Base-by-base conservation (phyloP, 1,284 basidiomycete species). In the Bjerkandera adusta region DNA sequence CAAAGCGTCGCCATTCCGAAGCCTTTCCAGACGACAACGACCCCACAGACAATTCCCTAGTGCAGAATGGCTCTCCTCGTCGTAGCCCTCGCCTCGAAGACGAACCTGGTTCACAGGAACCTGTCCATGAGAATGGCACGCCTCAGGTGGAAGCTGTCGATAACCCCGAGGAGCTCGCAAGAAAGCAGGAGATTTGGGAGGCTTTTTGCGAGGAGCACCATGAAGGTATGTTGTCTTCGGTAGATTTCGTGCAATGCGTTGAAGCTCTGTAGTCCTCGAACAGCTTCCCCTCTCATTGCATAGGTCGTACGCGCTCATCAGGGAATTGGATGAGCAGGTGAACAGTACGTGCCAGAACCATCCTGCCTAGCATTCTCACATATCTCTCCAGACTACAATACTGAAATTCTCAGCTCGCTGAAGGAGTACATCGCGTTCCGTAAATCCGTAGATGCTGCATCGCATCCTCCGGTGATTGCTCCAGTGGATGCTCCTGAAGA, bases 241-340 rank as follows among this genome's bases (percentile, higher is more conserved):
- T 18, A 18, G 15, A 24, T 15, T n/a, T 16, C 40, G 41, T 20
- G 40, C 43, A 30, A 45, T n/a, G n/a, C n/a, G n/a, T n/a, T n/a
- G 20, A 16, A 29, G 39, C 21, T 37, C 16, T 34, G 25, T 25
- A 90, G 88, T 87, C 43, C 78, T 93, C 45, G 92, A 95, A 57
- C 91, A 94, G 64, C 67, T 96, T 4, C 92, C 93, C 2, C 68
- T 95, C 48, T 89, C 89, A 44, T 64, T 96, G 43, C 86, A 91
- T 59, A 75, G 93, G 30, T 85, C 89, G 48, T 88, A 86, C 64
- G 73, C 81, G 18, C 70, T 96, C 27, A 76, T 94, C 59, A 71
- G 77, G n/a, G 92, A 96, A 64, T 68, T 94, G 24, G 93, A 96
- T 56, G 73, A 81, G 50, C 88, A 91, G 60, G 75, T 80, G 43